Evolutionary conservation across 495 filamentous ascomycete genomes (phyloP), one percentile per base, ranked within the genome.

Genomic region (Halenospora varia): DNA sequence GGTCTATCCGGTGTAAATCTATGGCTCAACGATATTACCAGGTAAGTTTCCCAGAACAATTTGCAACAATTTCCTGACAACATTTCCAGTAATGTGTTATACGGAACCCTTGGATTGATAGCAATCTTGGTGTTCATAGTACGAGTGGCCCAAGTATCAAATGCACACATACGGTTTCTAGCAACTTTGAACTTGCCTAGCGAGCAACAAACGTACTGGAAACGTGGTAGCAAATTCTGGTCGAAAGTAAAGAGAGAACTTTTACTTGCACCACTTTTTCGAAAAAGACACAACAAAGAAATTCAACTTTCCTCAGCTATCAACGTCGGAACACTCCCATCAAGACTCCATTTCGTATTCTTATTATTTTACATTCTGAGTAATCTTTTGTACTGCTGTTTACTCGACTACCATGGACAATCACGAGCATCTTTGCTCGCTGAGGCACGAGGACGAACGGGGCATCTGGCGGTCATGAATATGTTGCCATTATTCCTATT

Each of bases 291-390:
- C 74, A 94, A 92, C 71, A 84, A 85, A 51, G 92, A 94, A 68
- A 82, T 95, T 62, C 84, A 84, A 62, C 68, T 96, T 2, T 93
- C 88, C 4, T 73, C 81, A 13, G 87, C 86, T 45, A 55, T 93
- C 64, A 90, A 89, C 68, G 77, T 96, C 60, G 93, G 93, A 25
- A 91, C 86, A 1, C 73, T 96, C 2, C 92, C 92, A 3, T 89
- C 86, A 45, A 83, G 92, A 4, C 81, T 96, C 48, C 90, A 97
- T 64, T 76, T 78, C 2, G 60, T 92, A 35, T 75, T 95, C 51
- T 75, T 97, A 2, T 62, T 79, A 18, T 77, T 78, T 10, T 88
- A 88, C 67, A 64, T 88, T 10, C 70, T 71, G 25, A 83, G 83
- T 70, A 89, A 89, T 62, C 22, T 84, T 20, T 71, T 74, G 46